Evolutionary conservation across 129 eudicot genomes (phyloP).

Genomic region (Flaveria sonorensis): DNA sequence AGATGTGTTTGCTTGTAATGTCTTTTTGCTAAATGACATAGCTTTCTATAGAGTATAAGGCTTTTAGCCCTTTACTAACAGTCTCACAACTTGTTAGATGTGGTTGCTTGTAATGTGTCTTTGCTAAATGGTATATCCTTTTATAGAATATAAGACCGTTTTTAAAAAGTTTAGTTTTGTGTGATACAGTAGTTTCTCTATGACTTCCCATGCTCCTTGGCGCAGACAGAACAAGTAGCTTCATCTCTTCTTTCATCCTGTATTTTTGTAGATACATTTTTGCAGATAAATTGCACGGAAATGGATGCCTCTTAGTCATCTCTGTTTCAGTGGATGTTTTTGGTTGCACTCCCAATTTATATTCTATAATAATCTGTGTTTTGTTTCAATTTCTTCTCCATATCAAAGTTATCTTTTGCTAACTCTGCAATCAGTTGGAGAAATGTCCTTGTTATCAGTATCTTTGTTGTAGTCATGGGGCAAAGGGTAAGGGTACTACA

Average conservation of each 20-base stretch:
- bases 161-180: not conserved
- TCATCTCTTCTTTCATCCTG: not conserved
- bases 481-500: not conserved
- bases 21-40: not conserved
- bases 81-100: too few species aligned
- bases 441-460: not conserved
- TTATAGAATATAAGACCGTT: too few species aligned
- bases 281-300: not conserved
- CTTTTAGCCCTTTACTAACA: too few species aligned
- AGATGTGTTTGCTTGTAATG: not conserved
- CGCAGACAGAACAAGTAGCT: not conserved
- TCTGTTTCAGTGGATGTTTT: not conserved
- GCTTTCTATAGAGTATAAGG: not conserved
- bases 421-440: not conserved
- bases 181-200: not conserved
- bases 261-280: not conserved
- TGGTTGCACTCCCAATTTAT: not conserved
- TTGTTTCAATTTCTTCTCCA: not conserved
- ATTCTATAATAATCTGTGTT: not conserved
- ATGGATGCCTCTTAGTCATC: not conserved
- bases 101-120: too few species aligned
- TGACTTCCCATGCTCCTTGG: not conserved
- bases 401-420: slow-evolving; percentile 1
- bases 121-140: too few species aligned
- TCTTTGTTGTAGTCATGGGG: not conserved